A percentile compares a stretch with the other conserved stretches of the same genome.
Evolutionary conservation across 176 grass and related monocot genomes (phyloP).

Genomic region (barley (Hordeum vulgare)): DNA sequence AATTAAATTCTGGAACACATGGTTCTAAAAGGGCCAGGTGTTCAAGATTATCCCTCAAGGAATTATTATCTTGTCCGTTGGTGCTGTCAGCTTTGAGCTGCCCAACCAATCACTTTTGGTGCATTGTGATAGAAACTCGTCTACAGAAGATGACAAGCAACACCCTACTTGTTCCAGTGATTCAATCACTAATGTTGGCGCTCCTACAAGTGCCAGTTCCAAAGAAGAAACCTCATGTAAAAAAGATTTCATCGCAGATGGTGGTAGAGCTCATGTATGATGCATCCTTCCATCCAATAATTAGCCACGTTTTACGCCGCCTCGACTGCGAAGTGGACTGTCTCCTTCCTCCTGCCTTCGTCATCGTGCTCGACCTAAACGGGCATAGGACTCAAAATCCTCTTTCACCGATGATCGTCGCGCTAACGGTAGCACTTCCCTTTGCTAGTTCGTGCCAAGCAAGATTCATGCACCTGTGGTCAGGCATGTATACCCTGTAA

Average conservation of each 20-base stretch:
- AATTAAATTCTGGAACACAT: slow-evolving; percentile 12
- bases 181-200: too few species aligned
- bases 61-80: slow-evolving; percentile 1
- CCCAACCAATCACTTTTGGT: slow-evolving; percentile 12
- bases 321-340: too few species aligned
- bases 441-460: not conserved
- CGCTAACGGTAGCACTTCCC: not conserved
- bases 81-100: slow-evolving; percentile 23
- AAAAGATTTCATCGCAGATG: not conserved
- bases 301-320: too few species aligned
- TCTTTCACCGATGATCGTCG: too few species aligned
- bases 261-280: not conserved
- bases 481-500: not conserved
- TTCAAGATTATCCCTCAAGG: slow-evolving; percentile 19
- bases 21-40: slow-evolving; percentile 17
- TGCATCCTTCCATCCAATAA: not conserved
- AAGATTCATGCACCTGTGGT: slow-evolving; percentile 26
- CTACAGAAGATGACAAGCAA: slow-evolving; percentile 9
- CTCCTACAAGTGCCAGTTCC: not conserved
- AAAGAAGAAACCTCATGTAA: not conserved
- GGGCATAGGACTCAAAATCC: too few species aligned
- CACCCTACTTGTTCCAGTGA: not conserved
- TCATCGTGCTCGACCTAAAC: too few species aligned
- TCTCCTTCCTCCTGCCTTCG: too few species aligned
- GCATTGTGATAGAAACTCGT: slow-evolving; percentile 19